Evolutionary conservation across 2,329 filamentous ascomycete species (phyloP).

Genomic region (Ambrosiella cleistominuta): DNA sequence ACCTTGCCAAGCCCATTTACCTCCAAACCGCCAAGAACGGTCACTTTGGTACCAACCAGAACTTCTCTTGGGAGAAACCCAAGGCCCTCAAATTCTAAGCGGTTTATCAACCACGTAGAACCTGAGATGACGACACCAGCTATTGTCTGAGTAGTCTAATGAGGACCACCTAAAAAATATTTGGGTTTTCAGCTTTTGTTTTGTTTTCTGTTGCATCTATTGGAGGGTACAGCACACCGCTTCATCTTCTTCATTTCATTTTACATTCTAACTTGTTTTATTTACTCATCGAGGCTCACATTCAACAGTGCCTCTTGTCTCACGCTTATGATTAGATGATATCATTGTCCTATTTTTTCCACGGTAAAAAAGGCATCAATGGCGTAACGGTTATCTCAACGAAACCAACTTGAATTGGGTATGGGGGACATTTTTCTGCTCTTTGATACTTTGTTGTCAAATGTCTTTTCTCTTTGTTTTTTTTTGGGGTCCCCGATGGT

Average conservation of each 20-base stretch:
- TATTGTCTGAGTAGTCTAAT: background rate
- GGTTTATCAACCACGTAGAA: conserved; percentile 2
- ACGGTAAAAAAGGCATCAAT: conserved; percentile 19
- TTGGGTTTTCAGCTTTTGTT: background rate
- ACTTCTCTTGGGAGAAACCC: conserved; percentile 96
- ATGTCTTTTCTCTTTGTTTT: conserved; percentile 17
- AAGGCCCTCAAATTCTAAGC: conserved; percentile 82
- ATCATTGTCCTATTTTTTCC: conserved; percentile 23
- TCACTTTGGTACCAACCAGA: conserved; percentile 94
- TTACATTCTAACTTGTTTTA: conserved; percentile 8
- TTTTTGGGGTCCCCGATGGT: conserved; percentile 15
- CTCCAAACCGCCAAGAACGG: conserved; percentile 97
- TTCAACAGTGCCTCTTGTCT: conserved; percentile 24
- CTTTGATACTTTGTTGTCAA: conserved; percentile 15
- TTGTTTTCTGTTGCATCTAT: background rate
- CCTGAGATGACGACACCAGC: background rate
- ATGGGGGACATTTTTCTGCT: conserved; percentile 9
- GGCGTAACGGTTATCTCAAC: conserved; percentile 30
- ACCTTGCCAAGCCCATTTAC: conserved; percentile 94
- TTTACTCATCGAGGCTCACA: conserved; percentile 19
- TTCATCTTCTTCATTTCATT: conserved; percentile 14
- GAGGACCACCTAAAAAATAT: conserved; percentile 4
- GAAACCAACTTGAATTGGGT: conserved; percentile 20
- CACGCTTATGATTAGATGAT: conserved; percentile 20
- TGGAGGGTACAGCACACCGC: conserved; percentile 14